Conservation (phyloP, 306 rosid species). For the Acacia confusa region DNA sequence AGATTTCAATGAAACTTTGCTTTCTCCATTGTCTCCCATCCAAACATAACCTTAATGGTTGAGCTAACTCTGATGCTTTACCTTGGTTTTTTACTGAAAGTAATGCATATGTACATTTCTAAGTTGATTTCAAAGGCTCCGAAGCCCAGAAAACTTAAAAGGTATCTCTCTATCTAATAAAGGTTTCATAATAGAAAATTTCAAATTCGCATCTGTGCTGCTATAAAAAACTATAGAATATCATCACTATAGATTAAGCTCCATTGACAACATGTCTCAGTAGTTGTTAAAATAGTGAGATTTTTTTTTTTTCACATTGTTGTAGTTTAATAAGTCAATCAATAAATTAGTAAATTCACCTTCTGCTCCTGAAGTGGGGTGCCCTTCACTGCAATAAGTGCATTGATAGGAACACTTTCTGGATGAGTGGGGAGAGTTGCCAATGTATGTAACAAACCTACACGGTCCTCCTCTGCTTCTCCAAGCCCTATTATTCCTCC, state of each 20-base stretch:
- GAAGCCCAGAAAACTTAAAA: background rate
- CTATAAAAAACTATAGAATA: background rate
- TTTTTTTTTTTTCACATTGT: background rate
- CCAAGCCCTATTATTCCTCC: slow-evolving; percentile 99
- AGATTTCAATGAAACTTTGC: background rate
- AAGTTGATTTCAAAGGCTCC: background rate
- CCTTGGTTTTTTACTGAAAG: background rate
- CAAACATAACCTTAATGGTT: background rate
- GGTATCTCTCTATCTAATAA: background rate
- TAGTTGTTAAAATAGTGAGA: background rate
- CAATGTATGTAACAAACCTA: slow-evolving; percentile 91
- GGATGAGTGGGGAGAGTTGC: slow-evolving; percentile 97
- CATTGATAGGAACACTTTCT: slow-evolving; percentile 96
- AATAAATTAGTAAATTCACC: slow-evolving; percentile 40
- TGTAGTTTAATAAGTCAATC: slow-evolving; percentile 4
- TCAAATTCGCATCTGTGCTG: background rate
- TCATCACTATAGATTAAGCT: background rate
- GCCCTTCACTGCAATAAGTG: slow-evolving; percentile 87
- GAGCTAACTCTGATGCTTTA: background rate
- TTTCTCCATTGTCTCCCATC: background rate
- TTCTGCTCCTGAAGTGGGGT: slow-evolving; percentile 94
- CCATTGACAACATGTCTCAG: background rate
- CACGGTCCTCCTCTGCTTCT: slow-evolving; percentile 94
- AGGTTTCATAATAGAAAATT: slow-evolving; percentile 11
- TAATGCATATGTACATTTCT: background rate